Conservation (phyloP, 208 protist species). For the Leishmania braziliensis region DNA sequence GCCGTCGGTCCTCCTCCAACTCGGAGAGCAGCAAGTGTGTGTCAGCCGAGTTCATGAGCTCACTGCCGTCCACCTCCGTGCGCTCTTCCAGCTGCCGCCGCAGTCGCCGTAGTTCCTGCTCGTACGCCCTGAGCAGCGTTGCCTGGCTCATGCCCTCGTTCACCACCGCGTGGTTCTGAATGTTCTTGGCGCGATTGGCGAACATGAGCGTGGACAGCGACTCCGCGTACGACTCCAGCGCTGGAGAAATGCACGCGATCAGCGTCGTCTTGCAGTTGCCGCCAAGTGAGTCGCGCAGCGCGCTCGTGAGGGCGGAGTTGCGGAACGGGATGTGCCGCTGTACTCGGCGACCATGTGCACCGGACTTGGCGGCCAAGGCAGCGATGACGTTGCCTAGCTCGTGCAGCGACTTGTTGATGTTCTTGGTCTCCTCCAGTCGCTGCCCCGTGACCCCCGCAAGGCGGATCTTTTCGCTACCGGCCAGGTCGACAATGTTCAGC, state of each 20-base stretch:
- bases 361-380: slow-evolving; percentile 75
- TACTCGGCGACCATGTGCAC: slow-evolving; percentile 53
- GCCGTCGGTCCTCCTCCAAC: slow-evolving; percentile 39
- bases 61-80: not conserved
- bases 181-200: slow-evolving; percentile 77
- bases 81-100: slow-evolving; percentile 37
- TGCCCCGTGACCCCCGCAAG: slow-evolving; percentile 82
- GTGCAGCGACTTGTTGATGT: slow-evolving; percentile 94
- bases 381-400: slow-evolving; percentile 90
- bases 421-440: slow-evolving; percentile 81
- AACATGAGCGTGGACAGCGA: slow-evolving; percentile 83
- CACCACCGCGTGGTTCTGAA: slow-evolving; percentile 57
- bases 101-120: slow-evolving; percentile 62
- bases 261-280: slow-evolving; percentile 97
- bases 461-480: slow-evolving; percentile 91
- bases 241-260: slow-evolving; percentile 87
- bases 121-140: slow-evolving; percentile 59
- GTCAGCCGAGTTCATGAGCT: not conserved
- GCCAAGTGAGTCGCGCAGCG: slow-evolving; percentile 91
- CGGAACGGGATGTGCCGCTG: slow-evolving; percentile 92
- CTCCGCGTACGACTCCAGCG: slow-evolving; percentile 72
- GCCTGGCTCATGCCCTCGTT: slow-evolving; percentile 75
- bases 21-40: slow-evolving; percentile 26
- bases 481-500: slow-evolving; percentile 93
- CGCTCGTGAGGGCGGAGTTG: slow-evolving; percentile 96